Evolutionary conservation across 495 filamentous ascomycete species (phyloP), one percentile per base, ranked within the genome.

Genomic region (Daldinia concentrica): DNA sequence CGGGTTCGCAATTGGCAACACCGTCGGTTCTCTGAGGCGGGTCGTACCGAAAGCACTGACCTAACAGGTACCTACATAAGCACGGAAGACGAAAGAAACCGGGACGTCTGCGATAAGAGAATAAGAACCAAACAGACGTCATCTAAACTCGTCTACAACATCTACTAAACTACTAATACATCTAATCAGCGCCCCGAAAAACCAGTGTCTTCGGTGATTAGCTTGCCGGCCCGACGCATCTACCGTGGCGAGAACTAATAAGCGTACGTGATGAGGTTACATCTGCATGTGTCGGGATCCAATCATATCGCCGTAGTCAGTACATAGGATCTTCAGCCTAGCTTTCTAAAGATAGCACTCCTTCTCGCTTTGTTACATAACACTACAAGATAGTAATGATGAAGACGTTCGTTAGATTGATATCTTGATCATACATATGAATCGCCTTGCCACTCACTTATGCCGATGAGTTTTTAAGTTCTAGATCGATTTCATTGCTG

Each of bases 231-330:
- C 61, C 60, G 56, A 54, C 50, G 55, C 54, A 55, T 37, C 37
- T 66, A 17, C 37, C 39, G 51, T 32, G 39, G 51, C 26, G 43
- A 48, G 43, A 22, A 48, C 43, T 41, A 56, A 54, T 22, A 17
- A 24, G 29, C 29, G 45, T 24, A 39, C 22, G 39, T 11, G 19
- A 62, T 50, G 27, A 51, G 24, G 50, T 58, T 60, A 45, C 55
- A 68, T 54, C 58, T 69, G 62, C 65, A 73, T 73, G 26, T 15
- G 7, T 51, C 48, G 57, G 29, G 64, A 64, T 51, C 64, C 66
- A 69, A 73, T 73, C 71, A 68, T 39, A 69, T 58, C 34, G 39
- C 27, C 36, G 43, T 60, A 69, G 32, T 32, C n/a, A 39, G 50
- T 41, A 15, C 32, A 48, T 30, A 24, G 61, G 54, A 30, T 48